These are phyloP conservation scores for Pelargonium cotyledonis DNA, from an alignment of 441 rosid genomes.

Conservation along the genomic window DNA sequence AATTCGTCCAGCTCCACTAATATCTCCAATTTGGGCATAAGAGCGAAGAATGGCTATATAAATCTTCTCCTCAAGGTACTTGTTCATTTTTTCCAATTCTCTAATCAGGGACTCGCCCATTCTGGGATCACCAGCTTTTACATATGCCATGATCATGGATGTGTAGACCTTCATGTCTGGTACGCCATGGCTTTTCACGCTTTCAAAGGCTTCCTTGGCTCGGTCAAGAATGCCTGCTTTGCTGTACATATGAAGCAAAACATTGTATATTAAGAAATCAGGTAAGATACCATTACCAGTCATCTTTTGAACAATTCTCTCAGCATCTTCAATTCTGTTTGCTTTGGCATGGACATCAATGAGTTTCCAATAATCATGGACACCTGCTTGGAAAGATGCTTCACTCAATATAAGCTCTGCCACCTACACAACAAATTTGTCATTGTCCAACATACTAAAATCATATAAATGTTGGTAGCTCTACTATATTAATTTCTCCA, in stretches of 20 bases:
- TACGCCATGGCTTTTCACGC: slow-evolving; percentile 52
- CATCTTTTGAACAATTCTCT: slow-evolving; percentile 70
- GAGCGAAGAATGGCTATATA: slow-evolving; percentile 64
- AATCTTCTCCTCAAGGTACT: slow-evolving; percentile 47
- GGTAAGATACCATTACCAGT: slow-evolving; percentile 46
- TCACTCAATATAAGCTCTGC: slow-evolving; percentile 57
- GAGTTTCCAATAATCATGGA: slow-evolving; percentile 58
- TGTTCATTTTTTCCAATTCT: slow-evolving; percentile 48
- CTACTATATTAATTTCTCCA: too few relatives aligned
- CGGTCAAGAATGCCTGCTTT: slow-evolving; percentile 59
- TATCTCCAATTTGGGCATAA: slow-evolving; percentile 45
- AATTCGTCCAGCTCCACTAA: slow-evolving; percentile 39
- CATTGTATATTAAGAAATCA: slow-evolving; percentile 45
- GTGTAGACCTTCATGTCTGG: slow-evolving; percentile 47
- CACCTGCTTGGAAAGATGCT: slow-evolving; percentile 51
- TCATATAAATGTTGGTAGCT: too few relatives aligned
- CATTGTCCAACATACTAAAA: neutral
- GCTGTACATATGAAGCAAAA: slow-evolving; percentile 60
- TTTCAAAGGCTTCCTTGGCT: slow-evolving; percentile 61
- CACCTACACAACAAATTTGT: slow-evolving; percentile 41
- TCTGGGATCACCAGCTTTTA: slow-evolving; percentile 50
- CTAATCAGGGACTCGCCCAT: slow-evolving; percentile 38
- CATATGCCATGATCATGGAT: slow-evolving; percentile 68
- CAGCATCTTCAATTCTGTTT: slow-evolving; percentile 51
- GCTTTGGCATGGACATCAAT: slow-evolving; percentile 57